A percentile compares a stretch with the other conserved stretches of the same genome.
Evolutionary conservation across 2,329 filamentous ascomycete genomes (phyloP).

Genomic region (Neobulgaria alba): DNA sequence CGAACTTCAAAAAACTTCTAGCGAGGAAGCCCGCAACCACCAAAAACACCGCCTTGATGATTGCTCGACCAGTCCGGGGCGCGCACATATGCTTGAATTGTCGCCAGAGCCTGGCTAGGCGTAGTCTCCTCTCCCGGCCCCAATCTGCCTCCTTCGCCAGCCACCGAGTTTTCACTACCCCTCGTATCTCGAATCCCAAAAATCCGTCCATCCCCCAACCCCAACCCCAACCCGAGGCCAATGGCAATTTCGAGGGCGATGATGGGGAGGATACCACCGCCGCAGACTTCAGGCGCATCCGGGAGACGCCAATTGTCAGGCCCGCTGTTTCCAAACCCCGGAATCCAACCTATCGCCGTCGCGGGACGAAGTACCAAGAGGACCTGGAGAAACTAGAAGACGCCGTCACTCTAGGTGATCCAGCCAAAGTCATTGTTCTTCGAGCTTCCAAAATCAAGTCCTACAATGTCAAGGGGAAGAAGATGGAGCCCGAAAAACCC

Average conservation of each 20-base stretch:
- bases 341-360: too few species aligned
- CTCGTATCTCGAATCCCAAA: too few species aligned
- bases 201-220: too few species aligned
- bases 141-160: too few species aligned
- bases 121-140: background rate
- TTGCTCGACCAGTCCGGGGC: background rate
- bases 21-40: background rate
- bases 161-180: too few species aligned
- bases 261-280: too few species aligned
- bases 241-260: too few species aligned
- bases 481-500: conserved; percentile 2
- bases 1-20: background rate
- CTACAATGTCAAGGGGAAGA: conserved; percentile 1
- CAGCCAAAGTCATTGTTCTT: conserved; percentile 26
- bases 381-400: conserved; percentile 16
- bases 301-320: too few species aligned
- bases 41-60: background rate
- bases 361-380: too few species aligned
- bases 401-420: conserved; percentile 16
- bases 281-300: too few species aligned
- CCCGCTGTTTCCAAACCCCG: too few species aligned
- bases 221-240: too few species aligned
- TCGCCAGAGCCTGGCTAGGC: background rate
- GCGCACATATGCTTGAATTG: background rate
- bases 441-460: conserved; percentile 20